These are phyloP conservation scores for Podospora fimiseda DNA, from an alignment of 495 filamentous ascomycete species.

Conservation along the genomic window DNA sequence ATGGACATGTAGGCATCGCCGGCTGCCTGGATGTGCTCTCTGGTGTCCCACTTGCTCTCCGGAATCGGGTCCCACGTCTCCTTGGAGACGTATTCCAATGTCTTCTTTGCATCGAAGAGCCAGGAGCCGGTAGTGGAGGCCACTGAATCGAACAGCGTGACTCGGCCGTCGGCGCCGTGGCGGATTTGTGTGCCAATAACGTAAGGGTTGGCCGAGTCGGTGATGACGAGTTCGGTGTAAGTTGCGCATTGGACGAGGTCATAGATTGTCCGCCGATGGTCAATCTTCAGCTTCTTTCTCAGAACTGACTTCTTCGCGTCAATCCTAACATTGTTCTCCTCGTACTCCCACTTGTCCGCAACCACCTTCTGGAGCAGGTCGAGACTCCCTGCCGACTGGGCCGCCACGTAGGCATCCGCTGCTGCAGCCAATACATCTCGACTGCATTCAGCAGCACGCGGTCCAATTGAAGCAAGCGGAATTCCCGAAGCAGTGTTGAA, in stretches of 20 bases:
- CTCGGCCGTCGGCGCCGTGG: slow-evolving; percentile 19
- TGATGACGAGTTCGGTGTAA: slow-evolving; percentile 34
- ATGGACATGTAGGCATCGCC: slow-evolving; percentile 39
- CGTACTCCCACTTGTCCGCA: slow-evolving; percentile 14
- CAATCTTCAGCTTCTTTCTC: slow-evolving; percentile 23
- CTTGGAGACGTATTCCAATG: slow-evolving; percentile 28
- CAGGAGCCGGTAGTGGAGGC: slow-evolving; percentile 34
- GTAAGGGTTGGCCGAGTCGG: slow-evolving; percentile 26
- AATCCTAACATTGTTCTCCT: slow-evolving; percentile 26
- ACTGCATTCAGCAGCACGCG: slow-evolving; percentile 11
- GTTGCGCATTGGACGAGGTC: slow-evolving; percentile 29
- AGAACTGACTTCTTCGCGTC: slow-evolving; percentile 25
- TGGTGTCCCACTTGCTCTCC: slow-evolving; percentile 20
- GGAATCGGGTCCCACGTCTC: slow-evolving; percentile 36
- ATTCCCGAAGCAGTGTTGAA: not conserved
- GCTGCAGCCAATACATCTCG: slow-evolving; percentile 28
- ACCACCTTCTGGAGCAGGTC: slow-evolving; percentile 12
- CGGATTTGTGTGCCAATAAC: slow-evolving; percentile 41
- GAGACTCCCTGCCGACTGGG: slow-evolving; percentile 30
- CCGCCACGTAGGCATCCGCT: slow-evolving; percentile 36
- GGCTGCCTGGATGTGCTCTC: slow-evolving; percentile 27
- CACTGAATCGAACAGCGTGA: slow-evolving; percentile 33
- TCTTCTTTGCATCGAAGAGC: slow-evolving; percentile 37
- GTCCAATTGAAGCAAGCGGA: not conserved
- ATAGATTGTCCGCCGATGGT: slow-evolving; percentile 27